Conservation (phyloP, 2,329 filamentous ascomycete species). For the Ophiocordyceps camponoti-saundersi region DNA sequence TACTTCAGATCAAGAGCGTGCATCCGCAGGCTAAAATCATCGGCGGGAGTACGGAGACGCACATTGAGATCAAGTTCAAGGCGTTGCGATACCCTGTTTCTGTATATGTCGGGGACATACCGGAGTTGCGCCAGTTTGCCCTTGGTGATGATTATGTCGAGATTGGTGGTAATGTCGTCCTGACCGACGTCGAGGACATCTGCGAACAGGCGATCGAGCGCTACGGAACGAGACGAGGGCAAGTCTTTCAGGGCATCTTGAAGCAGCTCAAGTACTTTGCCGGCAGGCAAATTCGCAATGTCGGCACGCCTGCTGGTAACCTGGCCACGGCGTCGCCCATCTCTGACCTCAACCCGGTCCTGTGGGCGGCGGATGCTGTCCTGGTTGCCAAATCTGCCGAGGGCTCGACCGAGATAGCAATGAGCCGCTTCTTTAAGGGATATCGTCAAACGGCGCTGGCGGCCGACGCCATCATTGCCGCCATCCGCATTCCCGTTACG, state of each 20-base stretch:
- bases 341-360: slow-evolving; percentile 86
- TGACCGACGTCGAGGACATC: slow-evolving; percentile 82
- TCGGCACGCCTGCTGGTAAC: slow-evolving; percentile 93
- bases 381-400: slow-evolving; percentile 63
- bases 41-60: slow-evolving; percentile 88
- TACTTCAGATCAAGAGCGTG: slow-evolving; percentile 78
- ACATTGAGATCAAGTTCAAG: slow-evolving; percentile 98
- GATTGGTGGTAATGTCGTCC: slow-evolving; percentile 78
- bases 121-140: slow-evolving; percentile 67
- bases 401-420: slow-evolving; percentile 69
- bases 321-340: slow-evolving; percentile 90
- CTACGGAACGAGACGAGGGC: slow-evolving; percentile 54
- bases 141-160: slow-evolving; percentile 73
- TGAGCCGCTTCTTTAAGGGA: slow-evolving; percentile 82
- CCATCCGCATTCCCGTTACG: slow-evolving; percentile 69
- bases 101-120: slow-evolving; percentile 84
- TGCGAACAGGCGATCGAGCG: slow-evolving; percentile 62
- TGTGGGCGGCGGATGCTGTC: slow-evolving; percentile 72
- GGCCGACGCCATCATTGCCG: slow-evolving; percentile 67
- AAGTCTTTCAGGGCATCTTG: slow-evolving; percentile 78
- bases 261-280: slow-evolving; percentile 94
- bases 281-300: slow-evolving; percentile 87
- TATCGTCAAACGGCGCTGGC: slow-evolving; percentile 75
- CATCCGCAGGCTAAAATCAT: slow-evolving; percentile 86
- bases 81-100: slow-evolving; percentile 78